Percentiles rank a stretch among this genome's conserved stretches.
phyloP scores from a whole-genome alignment of 2,329 filamentous ascomycete genomes.

The Ophiostoma himal-ulmi region DNA sequence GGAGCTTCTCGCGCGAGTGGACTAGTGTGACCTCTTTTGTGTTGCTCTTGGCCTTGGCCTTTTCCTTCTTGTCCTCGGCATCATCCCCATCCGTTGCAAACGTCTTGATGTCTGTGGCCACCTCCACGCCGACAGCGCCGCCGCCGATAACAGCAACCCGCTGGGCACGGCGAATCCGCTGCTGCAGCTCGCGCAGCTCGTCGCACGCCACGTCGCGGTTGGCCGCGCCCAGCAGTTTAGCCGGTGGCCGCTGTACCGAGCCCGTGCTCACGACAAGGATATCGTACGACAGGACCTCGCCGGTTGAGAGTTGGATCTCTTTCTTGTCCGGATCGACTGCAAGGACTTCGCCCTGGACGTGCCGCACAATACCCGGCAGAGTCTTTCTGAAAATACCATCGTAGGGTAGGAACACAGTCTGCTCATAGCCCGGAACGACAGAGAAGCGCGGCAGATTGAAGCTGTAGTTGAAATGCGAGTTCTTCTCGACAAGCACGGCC shows the following conservation, averaged over 20 bases:
- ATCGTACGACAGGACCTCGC: conserved; percentile 42
- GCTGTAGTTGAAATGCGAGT: conserved; percentile 56
- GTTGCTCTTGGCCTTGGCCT: conserved; percentile 34
- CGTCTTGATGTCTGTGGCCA: conserved; percentile 53
- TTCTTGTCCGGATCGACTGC: background rate
- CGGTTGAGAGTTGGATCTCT: background rate
- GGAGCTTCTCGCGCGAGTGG: conserved; percentile 47
- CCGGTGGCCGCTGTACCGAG: conserved; percentile 40
- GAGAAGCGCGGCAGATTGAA: conserved; percentile 56
- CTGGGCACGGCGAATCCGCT: conserved; percentile 38
- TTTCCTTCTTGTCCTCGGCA: conserved; percentile 32
- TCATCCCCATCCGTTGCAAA: background rate
- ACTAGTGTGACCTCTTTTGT: conserved; percentile 50
- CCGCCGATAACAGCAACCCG: conserved; percentile 50
- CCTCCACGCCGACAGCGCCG: conserved; percentile 56
- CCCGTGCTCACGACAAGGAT: conserved; percentile 56
- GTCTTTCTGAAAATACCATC: conserved; percentile 37
- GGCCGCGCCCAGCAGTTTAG: conserved; percentile 43
- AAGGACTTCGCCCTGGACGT: conserved; percentile 35
- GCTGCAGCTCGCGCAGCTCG: conserved; percentile 43
- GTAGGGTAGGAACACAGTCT: conserved; percentile 58
- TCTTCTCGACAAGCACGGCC: conserved; percentile 53
- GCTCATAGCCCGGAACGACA: conserved; percentile 50
- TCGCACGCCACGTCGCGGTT: conserved; percentile 39
- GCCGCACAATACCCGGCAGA: conserved; percentile 33